Conservation (phyloP, 2,329 filamentous ascomycete species). For the Huntiella savannae region DNA sequence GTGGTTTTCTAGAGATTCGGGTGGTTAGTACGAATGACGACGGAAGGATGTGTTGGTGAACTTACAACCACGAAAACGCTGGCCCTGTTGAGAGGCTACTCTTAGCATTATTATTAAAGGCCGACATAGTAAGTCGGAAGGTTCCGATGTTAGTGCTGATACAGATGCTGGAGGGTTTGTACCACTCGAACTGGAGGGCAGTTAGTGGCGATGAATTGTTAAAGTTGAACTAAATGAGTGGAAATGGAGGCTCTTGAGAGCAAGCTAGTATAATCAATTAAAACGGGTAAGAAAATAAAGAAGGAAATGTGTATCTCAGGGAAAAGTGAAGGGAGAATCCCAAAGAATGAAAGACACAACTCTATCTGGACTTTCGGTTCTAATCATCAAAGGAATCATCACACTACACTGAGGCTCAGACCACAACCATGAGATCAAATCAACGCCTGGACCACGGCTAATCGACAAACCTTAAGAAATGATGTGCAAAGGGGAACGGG, state of each 20-base stretch:
- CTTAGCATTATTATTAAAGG: conserved; percentile 4
- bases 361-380: no score
- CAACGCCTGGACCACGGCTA: no score
- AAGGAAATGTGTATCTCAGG: neutral
- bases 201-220: neutral
- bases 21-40: neutral
- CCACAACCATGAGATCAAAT: no score
- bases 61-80: conserved; percentile 13
- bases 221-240: neutral
- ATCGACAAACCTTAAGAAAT: no score
- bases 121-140: conserved; percentile 1
- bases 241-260: neutral
- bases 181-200: neutral
- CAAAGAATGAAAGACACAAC: no score
- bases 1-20: conserved; percentile 22
- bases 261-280: neutral
- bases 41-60: neutral
- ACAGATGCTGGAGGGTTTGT: neutral
- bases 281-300: neutral
- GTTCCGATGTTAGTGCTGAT: neutral
- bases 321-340: neutral
- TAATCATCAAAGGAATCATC: no score
- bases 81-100: neutral
- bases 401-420: no score
- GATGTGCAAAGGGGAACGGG: no score